Base-by-base conservation (phyloP, 306 rosid species). In the Mimosa bimucronata region DNA sequence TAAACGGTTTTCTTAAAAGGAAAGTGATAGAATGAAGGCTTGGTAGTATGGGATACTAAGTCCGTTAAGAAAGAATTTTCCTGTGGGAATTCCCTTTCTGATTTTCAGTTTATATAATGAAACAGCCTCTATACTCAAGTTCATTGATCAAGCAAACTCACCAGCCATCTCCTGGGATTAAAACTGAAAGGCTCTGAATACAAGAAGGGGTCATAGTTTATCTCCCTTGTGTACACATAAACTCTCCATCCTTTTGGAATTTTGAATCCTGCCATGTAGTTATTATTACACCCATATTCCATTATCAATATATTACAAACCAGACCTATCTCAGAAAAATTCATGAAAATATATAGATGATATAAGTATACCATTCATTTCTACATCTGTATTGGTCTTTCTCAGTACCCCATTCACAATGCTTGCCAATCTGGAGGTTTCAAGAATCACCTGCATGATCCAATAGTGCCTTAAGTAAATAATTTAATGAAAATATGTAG, bases 141-240 rank as follows among this genome's bases (percentile, higher is more conserved):
- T 23, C 9, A 70, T 14, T 30, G 6, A 81, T 61, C 21, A 71
- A 26, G 37, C 2, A 60, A 26, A 79, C 90, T 76, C 5, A 92
- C 96, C 97, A 88, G 80, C 97, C 97, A 93, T 88, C 97, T 85
- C 78, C 87, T 84, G n/a, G 97, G 97, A 71, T 91, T 84, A 79
- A 93, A 93, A 66, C 55, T 80, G 28, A 78, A 86, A 2, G 97
- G 97, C 9, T 93, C 97, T 4, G 88, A 82, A 78, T 91, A 93
- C 52, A 89, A 74, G 80, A 77, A 58, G 19, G 82, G 86, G 69
- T 93, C 94, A 84, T 85, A 87, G 80, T 93, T 93, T 13, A 87
- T 86, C 86, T 91, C 93, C 77, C 97, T 93, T 61, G 91, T 93
- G 71, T 88, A 91, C 11, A 84, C 89, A 77, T 88, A 93, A 15